Evolutionary conservation across 768 basidiomycete genomes (phyloP).

Genomic region (Neoboletus brunneissimus): DNA sequence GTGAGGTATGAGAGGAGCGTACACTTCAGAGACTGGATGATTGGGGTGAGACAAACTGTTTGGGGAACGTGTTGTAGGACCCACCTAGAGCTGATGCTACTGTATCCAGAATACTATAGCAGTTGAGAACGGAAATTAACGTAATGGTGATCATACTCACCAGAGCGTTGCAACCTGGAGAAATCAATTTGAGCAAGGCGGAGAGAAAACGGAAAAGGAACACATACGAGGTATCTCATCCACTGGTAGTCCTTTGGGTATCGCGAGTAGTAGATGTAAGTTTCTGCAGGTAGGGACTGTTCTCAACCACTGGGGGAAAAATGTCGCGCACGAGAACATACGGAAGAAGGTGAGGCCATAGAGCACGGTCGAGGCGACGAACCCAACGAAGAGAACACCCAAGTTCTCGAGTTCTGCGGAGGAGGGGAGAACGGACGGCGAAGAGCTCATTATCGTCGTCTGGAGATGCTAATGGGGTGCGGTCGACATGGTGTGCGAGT

Average conservation of each 20-base stretch:
- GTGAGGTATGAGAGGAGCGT: neutral
- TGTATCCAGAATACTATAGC: slow-evolving; percentile 23
- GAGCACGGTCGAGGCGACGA: slow-evolving; percentile 23
- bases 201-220: neutral
- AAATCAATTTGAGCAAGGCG: neutral
- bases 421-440: slow-evolving; percentile 6
- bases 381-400: slow-evolving; percentile 27
- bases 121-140: neutral
- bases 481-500: neutral
- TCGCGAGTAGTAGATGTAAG: slow-evolving; percentile 30
- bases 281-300: slow-evolving; percentile 12
- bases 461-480: neutral
- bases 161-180: slow-evolving; percentile 21
- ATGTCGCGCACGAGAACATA: slow-evolving; percentile 3
- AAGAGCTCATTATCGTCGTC: slow-evolving; percentile 17
- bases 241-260: slow-evolving; percentile 20
- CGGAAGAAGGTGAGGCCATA: slow-evolving; percentile 37
- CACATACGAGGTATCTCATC: slow-evolving; percentile 23
- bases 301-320: neutral
- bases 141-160: slow-evolving; percentile 9
- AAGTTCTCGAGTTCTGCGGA: slow-evolving; percentile 26
- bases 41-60: slow-evolving; percentile 2
- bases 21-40: slow-evolving; percentile 28
- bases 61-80: neutral
- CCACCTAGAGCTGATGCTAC: slow-evolving; percentile 24